Percentiles rank a stretch among this genome's conserved stretches.
Conservation (phyloP, 495 filamentous ascomycete genomes). For the Saxispiralis lemnorum region DNA sequence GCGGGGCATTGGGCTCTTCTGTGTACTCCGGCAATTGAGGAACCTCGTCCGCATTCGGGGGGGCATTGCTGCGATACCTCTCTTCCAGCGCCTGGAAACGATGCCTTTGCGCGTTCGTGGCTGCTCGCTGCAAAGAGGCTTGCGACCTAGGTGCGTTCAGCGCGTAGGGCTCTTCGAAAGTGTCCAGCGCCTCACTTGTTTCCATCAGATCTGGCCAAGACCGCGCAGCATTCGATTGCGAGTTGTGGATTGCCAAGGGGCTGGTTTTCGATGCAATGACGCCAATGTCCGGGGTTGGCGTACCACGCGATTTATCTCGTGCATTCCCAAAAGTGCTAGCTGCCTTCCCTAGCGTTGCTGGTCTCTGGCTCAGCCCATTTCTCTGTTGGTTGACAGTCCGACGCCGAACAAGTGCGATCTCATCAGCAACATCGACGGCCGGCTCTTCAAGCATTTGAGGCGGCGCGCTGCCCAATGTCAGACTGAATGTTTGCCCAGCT, state of each 20-base stretch:
- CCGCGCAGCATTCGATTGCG: slow-evolving; percentile 5
- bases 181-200: slow-evolving; percentile 1
- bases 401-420: slow-evolving; percentile 13
- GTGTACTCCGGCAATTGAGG: slow-evolving; percentile 12
- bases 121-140: slow-evolving; percentile 12
- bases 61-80: background rate
- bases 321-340: slow-evolving; percentile 1
- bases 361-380: slow-evolving; percentile 8
- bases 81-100: slow-evolving; percentile 14
- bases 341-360: slow-evolving; percentile 8
- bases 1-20: slow-evolving; percentile 17
- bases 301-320: no score
- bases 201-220: slow-evolving; percentile 11
- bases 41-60: no score
- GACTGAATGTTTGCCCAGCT: slow-evolving; percentile 14
- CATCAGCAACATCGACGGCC: slow-evolving; percentile 11
- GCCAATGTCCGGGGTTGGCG: background rate
- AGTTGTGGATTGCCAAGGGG: no score
- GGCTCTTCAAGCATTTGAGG: slow-evolving; percentile 12
- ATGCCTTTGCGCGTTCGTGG: slow-evolving; percentile 14
- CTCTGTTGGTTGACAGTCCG: slow-evolving; percentile 17
- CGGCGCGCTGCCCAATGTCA: slow-evolving; percentile 13
- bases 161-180: slow-evolving; percentile 15
- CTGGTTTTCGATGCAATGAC: no score
- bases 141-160: slow-evolving; percentile 15